phyloP scores from a whole-genome alignment of 352 stramenopile species.

The Phytophthora litchii region DNA sequence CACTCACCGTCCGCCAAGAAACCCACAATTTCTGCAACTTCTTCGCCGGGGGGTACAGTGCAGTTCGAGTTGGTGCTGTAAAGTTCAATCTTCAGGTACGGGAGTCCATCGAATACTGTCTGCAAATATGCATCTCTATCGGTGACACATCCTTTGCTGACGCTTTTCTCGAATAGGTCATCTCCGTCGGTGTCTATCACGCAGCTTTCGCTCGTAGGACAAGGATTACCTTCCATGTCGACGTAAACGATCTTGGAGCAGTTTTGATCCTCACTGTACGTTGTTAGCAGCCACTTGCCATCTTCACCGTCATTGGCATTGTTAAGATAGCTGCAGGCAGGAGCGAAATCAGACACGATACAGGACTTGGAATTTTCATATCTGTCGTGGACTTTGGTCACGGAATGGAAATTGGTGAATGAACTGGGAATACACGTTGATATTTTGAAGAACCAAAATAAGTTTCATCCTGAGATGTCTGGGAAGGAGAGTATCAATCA shows the following conservation, averaged over 20 bases:
- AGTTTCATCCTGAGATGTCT: no score
- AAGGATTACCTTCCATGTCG: neutral
- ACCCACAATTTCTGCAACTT: neutral
- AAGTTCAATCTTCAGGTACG: neutral
- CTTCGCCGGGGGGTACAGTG: neutral
- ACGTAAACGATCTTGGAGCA: neutral
- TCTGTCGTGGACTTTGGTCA: neutral
- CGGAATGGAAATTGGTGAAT: neutral
- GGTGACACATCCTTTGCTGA: neutral
- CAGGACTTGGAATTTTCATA: neutral
- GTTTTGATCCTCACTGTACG: neutral
- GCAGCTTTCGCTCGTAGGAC: neutral
- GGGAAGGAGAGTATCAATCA: no score
- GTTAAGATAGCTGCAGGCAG: neutral
- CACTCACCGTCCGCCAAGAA: neutral
- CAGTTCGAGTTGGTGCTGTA: constrained; percentile 1
- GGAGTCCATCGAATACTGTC: neutral
- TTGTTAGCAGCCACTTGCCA: neutral
- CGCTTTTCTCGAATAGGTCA: neutral
- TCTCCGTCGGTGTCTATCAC: neutral
- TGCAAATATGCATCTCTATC: neutral
- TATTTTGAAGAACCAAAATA: neutral
- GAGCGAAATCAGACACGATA: neutral
- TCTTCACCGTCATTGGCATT: neutral
- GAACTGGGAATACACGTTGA: neutral